These are phyloP conservation scores for Pichia insulana DNA, from an alignment of 805 yeast species.

Conservation along the genomic window DNA sequence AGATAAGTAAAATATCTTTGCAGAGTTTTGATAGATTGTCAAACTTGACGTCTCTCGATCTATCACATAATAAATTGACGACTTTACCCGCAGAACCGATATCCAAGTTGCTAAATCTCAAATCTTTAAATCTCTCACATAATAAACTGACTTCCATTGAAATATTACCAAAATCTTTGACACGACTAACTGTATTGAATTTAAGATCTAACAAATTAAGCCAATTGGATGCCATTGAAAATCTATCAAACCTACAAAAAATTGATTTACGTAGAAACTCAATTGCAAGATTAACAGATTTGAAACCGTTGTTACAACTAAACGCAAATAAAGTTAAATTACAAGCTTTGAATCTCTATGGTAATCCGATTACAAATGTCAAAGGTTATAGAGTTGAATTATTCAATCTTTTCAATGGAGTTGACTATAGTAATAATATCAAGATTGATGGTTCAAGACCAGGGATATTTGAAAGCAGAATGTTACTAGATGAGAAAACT, in stretches of 20 bases:
- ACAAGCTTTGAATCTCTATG: slow-evolving; percentile 25
- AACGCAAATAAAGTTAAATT: slow-evolving; percentile 17
- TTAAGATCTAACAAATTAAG: slow-evolving; percentile 40
- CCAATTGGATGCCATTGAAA: slow-evolving; percentile 38
- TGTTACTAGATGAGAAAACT: slow-evolving; percentile 41
- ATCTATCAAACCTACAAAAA: slow-evolving; percentile 35
- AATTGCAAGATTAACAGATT: slow-evolving; percentile 28
- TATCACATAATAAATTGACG: slow-evolving; percentile 45
- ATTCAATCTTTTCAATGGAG: slow-evolving; percentile 49
- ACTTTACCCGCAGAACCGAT: slow-evolving; percentile 44
- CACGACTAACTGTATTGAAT: slow-evolving; percentile 38
- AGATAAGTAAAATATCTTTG: slow-evolving; percentile 25
- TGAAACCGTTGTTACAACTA: slow-evolving; percentile 33
- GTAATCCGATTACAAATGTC: slow-evolving; percentile 31
- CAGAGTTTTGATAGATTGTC: slow-evolving; percentile 25
- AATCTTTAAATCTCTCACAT: slow-evolving; percentile 44
- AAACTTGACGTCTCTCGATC: slow-evolving; percentile 37
- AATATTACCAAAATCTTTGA: slow-evolving; percentile 32
- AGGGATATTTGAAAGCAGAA: slow-evolving; percentile 51
- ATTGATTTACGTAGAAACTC: slow-evolving; percentile 45
- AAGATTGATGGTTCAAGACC: slow-evolving; percentile 55
- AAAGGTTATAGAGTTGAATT: slow-evolving; percentile 44
- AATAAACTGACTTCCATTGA: slow-evolving; percentile 32
- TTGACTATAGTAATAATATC: slow-evolving; percentile 36
- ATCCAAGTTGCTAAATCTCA: slow-evolving; percentile 37